A percentile compares a stretch with the other conserved stretches of the same genome.
These are phyloP conservation scores for Singerocomus inundabilis DNA, from an alignment of 1,284 basidiomycete species.

Conservation along the genomic window DNA sequence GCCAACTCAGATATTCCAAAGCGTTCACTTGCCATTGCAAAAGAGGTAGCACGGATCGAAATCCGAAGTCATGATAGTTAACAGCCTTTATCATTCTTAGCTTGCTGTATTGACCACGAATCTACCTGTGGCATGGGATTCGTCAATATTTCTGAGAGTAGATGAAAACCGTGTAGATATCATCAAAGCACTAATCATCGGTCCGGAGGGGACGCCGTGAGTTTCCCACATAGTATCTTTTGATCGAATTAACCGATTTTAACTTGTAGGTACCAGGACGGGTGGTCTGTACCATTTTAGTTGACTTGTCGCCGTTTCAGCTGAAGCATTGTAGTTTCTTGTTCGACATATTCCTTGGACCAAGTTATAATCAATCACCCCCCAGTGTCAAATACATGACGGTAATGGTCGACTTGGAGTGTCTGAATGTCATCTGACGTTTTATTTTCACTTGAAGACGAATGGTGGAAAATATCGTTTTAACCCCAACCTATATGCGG, in stretches of 20 bases:
- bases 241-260: not conserved
- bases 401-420: slow-evolving; percentile 38
- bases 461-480: slow-evolving; percentile 86
- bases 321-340: slow-evolving; percentile 49
- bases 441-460: slow-evolving; percentile 49
- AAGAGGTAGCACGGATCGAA: slow-evolving; percentile 58
- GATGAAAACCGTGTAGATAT: slow-evolving; percentile 87
- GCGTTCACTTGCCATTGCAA: slow-evolving; percentile 86
- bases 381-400: slow-evolving; percentile 90
- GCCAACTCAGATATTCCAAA: slow-evolving; percentile 80
- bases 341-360: slow-evolving; percentile 89
- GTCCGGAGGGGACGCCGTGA: slow-evolving; percentile 88
- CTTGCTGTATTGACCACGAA: slow-evolving; percentile 88
- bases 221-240: slow-evolving; percentile 36
- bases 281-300: slow-evolving; percentile 54
- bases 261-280: slow-evolving; percentile 68
- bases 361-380: slow-evolving; percentile 76
- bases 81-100: slow-evolving; percentile 38
- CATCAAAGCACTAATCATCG: slow-evolving; percentile 87
- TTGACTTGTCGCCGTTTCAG: slow-evolving; percentile 1
- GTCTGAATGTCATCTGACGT: slow-evolving; percentile 5
- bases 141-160: slow-evolving; percentile 84
- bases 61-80: slow-evolving; percentile 6
- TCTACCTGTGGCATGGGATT: slow-evolving; percentile 86
- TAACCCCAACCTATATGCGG: slow-evolving; percentile 89